Percentiles rank a stretch among this genome's conserved stretches.
phyloP scores from a whole-genome alignment of 2,329 filamentous ascomycete species.

The Neofusicoccum umdonicola region DNA sequence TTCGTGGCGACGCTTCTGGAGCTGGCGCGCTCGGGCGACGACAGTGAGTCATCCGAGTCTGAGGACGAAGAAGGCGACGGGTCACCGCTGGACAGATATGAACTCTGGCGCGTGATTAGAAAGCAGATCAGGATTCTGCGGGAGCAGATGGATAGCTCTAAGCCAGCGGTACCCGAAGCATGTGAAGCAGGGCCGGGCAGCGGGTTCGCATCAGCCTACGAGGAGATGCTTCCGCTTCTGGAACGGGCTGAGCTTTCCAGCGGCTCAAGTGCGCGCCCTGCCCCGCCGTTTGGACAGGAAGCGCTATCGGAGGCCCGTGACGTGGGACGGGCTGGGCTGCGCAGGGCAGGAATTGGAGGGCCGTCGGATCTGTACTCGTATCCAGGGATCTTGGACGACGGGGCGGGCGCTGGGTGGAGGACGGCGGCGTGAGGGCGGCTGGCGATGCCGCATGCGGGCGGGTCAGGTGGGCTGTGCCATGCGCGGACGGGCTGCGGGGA shows the following conservation, averaged over 20 bases:
- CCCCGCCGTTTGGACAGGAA: not conserved
- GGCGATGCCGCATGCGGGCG: not conserved
- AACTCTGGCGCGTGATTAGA: slow-evolving; percentile 62
- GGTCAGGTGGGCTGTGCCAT: slow-evolving; percentile 8
- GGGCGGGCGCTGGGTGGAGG: not conserved
- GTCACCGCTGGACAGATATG: slow-evolving; percentile 50
- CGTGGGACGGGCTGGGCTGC: not conserved
- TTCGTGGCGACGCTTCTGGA: slow-evolving; percentile 42
- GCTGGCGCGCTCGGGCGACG: slow-evolving; percentile 32
- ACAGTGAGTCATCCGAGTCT: slow-evolving; percentile 19
- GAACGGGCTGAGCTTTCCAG: slow-evolving; percentile 23
- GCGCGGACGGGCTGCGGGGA: not conserved
- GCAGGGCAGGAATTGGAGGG: not conserved
- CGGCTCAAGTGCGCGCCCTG: slow-evolving; percentile 17
- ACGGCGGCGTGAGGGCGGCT: not conserved
- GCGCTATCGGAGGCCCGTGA: slow-evolving; percentile 3
- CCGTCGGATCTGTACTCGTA: not conserved
- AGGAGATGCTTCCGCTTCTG: slow-evolving; percentile 24
- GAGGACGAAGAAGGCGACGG: slow-evolving; percentile 36
- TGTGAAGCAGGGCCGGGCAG: not conserved
- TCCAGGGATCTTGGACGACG: not conserved
- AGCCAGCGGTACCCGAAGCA: slow-evolving; percentile 9
- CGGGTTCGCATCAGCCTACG: slow-evolving; percentile 18
- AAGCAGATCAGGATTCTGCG: slow-evolving; percentile 61
- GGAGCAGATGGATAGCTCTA: slow-evolving; percentile 51